Evolutionary conservation across 2,329 filamentous ascomycete species (phyloP).

Genomic region (Colletotrichum sp.): DNA sequence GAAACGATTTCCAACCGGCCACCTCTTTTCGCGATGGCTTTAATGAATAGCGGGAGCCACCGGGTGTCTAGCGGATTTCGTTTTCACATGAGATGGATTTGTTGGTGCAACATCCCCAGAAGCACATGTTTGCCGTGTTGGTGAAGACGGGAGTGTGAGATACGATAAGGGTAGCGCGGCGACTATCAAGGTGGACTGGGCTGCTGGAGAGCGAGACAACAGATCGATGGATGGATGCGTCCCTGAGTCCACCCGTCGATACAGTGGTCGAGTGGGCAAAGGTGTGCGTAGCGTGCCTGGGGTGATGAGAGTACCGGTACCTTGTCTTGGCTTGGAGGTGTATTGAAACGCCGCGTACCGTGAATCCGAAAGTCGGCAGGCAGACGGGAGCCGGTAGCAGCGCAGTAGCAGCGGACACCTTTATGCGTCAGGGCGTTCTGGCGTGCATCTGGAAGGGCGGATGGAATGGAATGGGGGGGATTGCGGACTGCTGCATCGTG

Average conservation of each 20-base stretch:
- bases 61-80: not conserved
- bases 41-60: not conserved
- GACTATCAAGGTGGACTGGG: not conserved
- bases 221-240: not conserved
- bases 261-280: not conserved
- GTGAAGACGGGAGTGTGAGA: not conserved
- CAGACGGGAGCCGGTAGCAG: not conserved
- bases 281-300: not conserved
- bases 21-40: not conserved
- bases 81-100: slow-evolving; percentile 6
- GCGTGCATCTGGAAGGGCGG: slow-evolving; percentile 20
- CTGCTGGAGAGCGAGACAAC: not conserved
- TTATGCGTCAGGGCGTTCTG: slow-evolving; percentile 13
- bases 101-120: not conserved
- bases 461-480: slow-evolving; percentile 6
- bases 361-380: not conserved
- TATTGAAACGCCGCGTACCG: not conserved
- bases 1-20: not conserved
- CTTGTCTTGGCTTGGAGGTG: not conserved
- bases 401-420: not conserved
- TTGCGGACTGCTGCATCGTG: not conserved
- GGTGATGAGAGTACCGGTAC: not conserved
- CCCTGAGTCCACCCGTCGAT: not conserved
- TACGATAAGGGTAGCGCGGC: not conserved
- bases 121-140: slow-evolving; percentile 3